Evolutionary conservation across 192 early-diverging fungal genomes (phyloP).

Genomic region (Coemansia sp.): DNA sequence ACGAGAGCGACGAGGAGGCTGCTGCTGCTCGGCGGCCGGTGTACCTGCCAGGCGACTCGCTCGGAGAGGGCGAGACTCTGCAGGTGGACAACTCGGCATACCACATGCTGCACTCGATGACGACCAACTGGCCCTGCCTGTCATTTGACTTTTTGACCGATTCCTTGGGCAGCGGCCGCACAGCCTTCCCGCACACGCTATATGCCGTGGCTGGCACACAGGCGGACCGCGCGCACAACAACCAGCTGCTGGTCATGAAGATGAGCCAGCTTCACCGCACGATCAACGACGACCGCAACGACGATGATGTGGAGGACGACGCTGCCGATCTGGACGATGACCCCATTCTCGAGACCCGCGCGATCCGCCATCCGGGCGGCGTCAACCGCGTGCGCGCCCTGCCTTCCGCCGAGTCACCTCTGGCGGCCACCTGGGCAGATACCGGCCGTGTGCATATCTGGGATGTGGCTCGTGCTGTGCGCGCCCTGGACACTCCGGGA

Average conservation of each 20-base stretch:
- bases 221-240: conserved; percentile 75
- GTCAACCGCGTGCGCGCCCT: conserved; percentile 83
- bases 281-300: conserved; percentile 75
- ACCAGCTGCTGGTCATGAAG: conserved; percentile 94
- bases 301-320: conserved; percentile 70
- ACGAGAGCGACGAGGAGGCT: conserved; percentile 57
- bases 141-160: conserved; percentile 94
- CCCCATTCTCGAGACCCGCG: conserved; percentile 82
- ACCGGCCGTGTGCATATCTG: conserved; percentile 94
- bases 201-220: conserved; percentile 95
- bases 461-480: conserved; percentile 75
- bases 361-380: conserved; percentile 82
- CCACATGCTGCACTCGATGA: conserved; percentile 94
- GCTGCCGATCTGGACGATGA: conserved; percentile 92
- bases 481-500: conserved; percentile 80
- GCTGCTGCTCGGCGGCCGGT: conserved; percentile 63
- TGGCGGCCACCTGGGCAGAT: conserved; percentile 91
- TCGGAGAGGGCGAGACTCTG: conserved; percentile 84
- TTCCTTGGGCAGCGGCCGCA: conserved; percentile 73
- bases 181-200: conserved; percentile 83
- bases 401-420: conserved; percentile 56
- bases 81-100: conserved; percentile 94
- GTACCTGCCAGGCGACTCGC: conserved; percentile 85
- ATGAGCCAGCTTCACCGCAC: conserved; percentile 91
- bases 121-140: conserved; percentile 93